A percentile compares a stretch with the other conserved stretches of the same genome.
phyloP scores from a whole-genome alignment of 31 red algal genomes.

The Porphyra umbilicalis region DNA sequence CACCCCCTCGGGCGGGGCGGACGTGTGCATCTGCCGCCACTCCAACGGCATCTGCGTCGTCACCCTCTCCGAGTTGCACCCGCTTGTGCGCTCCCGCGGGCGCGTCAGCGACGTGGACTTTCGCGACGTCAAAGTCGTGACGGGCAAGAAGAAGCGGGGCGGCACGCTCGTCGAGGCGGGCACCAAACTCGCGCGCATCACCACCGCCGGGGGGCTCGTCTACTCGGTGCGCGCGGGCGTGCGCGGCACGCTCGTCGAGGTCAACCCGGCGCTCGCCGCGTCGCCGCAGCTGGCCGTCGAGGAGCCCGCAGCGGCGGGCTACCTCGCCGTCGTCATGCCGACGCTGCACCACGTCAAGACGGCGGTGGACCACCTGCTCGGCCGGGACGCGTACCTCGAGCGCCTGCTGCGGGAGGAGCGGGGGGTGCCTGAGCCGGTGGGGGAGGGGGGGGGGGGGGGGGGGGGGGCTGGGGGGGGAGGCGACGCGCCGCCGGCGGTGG shows the following conservation, averaged over 20 bases:
- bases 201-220: constrained; percentile 15
- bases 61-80: constrained; percentile 46
- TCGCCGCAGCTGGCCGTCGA: constrained; percentile 19
- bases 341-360: constrained; percentile 32
- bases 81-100: constrained; percentile 16
- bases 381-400: constrained; percentile 15
- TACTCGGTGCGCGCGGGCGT: constrained; percentile 56
- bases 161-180: constrained; percentile 40
- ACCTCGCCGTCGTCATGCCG: constrained; percentile 62
- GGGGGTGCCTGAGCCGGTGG: too few species aligned
- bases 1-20: constrained; percentile 24
- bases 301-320: constrained; percentile 39
- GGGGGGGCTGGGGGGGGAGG: too few species aligned
- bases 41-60: constrained; percentile 68
- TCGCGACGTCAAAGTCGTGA: constrained; percentile 33
- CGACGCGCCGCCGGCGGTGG: too few species aligned
- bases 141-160: constrained; percentile 67
- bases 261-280: constrained; percentile 23
- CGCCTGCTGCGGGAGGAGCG: background rate
- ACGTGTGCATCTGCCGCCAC: constrained; percentile 58
- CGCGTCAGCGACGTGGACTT: constrained; percentile 28
- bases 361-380: constrained; percentile 42
- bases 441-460: too few species aligned
- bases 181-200: constrained; percentile 39
- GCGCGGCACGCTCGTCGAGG: constrained; percentile 55